These are phyloP conservation scores for Barnettozyma californica DNA, from an alignment of 805 yeast genomes.

Conservation along the genomic window DNA sequence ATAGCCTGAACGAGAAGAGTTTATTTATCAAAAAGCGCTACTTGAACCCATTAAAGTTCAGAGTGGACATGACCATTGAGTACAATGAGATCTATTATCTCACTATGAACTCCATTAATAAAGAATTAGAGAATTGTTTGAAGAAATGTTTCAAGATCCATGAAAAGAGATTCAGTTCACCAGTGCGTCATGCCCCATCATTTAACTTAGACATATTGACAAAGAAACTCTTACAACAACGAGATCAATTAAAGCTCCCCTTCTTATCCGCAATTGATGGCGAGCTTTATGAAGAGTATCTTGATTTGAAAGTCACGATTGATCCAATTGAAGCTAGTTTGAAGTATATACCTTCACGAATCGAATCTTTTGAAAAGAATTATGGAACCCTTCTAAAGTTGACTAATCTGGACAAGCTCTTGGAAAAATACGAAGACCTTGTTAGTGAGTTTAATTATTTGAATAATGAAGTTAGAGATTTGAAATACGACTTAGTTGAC, in stretches of 20 bases:
- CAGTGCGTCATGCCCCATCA: slow-evolving; percentile 34
- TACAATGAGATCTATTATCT: slow-evolving; percentile 37
- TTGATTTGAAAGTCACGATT: slow-evolving; percentile 35
- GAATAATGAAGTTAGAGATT: slow-evolving; percentile 32
- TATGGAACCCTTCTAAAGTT: slow-evolving; percentile 12
- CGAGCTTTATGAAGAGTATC: slow-evolving; percentile 36
- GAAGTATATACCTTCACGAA: slow-evolving; percentile 43
- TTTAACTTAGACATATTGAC: slow-evolving; percentile 32
- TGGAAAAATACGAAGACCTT: slow-evolving; percentile 35
- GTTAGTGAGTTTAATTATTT: slow-evolving; percentile 38
- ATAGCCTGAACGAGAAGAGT: slow-evolving; percentile 27
- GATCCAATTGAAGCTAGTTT: slow-evolving; percentile 50
- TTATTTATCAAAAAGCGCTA: slow-evolving; percentile 25
- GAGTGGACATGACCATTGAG: slow-evolving; percentile 37
- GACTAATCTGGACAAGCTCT: slow-evolving; percentile 26
- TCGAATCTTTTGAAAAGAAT: slow-evolving; percentile 37
- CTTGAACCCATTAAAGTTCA: slow-evolving; percentile 26
- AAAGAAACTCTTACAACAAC: slow-evolving; percentile 26
- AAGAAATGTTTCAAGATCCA: slow-evolving; percentile 33
- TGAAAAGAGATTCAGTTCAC: slow-evolving; percentile 35
- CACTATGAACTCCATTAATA: slow-evolving; percentile 38
- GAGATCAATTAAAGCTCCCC: slow-evolving; percentile 33
- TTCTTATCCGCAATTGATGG: slow-evolving; percentile 34
- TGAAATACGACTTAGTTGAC: slow-evolving; percentile 45
- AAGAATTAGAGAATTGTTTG: slow-evolving; percentile 34